Evolutionary conservation across 768 basidiomycete genomes (phyloP), one percentile per base, ranked within the genome.

Genomic region (Leccinum imitatum): DNA sequence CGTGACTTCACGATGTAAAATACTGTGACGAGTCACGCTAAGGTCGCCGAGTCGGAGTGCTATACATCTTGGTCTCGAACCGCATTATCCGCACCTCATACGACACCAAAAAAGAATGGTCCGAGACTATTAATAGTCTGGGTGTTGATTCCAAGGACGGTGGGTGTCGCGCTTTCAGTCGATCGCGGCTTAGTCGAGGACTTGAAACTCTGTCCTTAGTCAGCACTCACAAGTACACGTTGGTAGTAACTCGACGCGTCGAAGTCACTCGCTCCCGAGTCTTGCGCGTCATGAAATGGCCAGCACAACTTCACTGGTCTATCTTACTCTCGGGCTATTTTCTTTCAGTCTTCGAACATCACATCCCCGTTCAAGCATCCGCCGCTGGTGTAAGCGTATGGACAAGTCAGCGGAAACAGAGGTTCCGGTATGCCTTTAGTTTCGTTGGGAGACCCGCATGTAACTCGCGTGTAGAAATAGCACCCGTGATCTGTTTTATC

Each of bases 401-500:
- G 87, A 82, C 86, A 37, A 65, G 75, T 30, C 78, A 85, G 62
- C 77, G 83, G 65, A 89, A 86, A 70, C 70, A 81, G 51, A 77
- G 78, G 15, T 78, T 80, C 65, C 82, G 87, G 87, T 87, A 67
- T 57, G 82, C 69, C 15, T 50, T 48, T 31, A 23, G 17, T 53
- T 30, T 53, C 37, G 19, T 57, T 21, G 15, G 8, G 37, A 11
- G 33, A 50, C 30, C 10, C 30, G 25, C 44, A 15, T 46, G 56
- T 60, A 23, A 68, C 47, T 46, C 50, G 44, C 44, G 7, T 59
- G 27, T 63, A 93, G 92, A 50, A 83, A 92, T 65, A 80, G 80
- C 67, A 87, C 86, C 9, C 84, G 88, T 48, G 84, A 89, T 56
- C 76, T 96, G 5, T 97, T 92, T 89, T 88, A 91, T 69, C 94